These are phyloP conservation scores for Exophiala calicioides DNA, from an alignment of 2,329 filamentous ascomycete genomes.

Conservation along the genomic window DNA sequence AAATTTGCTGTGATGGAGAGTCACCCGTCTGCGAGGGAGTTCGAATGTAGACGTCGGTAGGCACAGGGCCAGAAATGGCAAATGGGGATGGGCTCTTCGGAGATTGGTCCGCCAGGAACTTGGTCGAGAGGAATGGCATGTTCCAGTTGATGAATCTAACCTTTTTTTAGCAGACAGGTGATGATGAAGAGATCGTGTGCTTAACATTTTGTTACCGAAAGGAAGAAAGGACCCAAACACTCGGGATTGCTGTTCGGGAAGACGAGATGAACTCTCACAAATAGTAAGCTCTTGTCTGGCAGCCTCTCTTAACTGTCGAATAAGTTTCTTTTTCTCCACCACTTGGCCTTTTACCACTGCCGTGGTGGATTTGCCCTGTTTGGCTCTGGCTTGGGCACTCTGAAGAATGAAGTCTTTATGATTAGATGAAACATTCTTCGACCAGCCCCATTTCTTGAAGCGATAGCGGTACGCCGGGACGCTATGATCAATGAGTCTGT, in stretches of 20 bases:
- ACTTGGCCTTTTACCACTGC: not conserved
- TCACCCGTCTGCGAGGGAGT: not conserved
- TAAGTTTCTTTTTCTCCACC: slow-evolving; percentile 4
- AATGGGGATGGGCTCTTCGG: not conserved
- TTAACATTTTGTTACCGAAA: slow-evolving; percentile 1
- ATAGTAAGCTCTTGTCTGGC: slow-evolving; percentile 5
- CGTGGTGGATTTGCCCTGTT: slow-evolving; percentile 2
- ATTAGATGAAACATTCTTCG: slow-evolving; percentile 2
- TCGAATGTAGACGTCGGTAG: not conserved
- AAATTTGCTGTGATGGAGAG: not conserved
- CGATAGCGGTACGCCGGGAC: slow-evolving; percentile 7
- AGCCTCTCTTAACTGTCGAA: slow-evolving; percentile 1
- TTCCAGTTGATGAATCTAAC: slow-evolving; percentile 4
- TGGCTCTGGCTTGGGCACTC: slow-evolving; percentile 1
- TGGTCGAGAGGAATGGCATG: not conserved
- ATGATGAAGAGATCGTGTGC: not conserved
- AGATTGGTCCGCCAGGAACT: not conserved
- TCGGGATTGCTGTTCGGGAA: not conserved
- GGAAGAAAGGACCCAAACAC: not conserved
- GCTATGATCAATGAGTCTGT: not conserved
- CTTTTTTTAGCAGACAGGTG: not conserved
- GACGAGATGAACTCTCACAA: slow-evolving; percentile 1
- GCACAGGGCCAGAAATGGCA: not conserved
- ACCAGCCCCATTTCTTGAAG: slow-evolving; percentile 9
- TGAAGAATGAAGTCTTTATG: slow-evolving; percentile 4